These are phyloP conservation scores for Mortierella sp. DNA, from an alignment of 371 early-diverging fungal species.

Conservation along the genomic window DNA sequence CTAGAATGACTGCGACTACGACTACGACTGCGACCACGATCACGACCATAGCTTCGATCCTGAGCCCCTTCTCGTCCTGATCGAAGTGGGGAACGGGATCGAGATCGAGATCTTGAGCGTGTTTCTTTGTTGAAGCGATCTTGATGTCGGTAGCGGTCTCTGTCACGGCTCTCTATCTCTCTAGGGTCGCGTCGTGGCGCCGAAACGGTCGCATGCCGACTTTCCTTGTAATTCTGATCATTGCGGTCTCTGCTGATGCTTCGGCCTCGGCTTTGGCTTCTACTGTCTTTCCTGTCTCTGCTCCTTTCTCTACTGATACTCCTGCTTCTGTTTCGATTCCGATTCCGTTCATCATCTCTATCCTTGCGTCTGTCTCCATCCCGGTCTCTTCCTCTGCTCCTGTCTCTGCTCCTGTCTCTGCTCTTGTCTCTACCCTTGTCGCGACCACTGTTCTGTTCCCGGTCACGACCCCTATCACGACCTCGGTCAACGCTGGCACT, in stretches of 20 bases:
- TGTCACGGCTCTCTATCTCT: background rate
- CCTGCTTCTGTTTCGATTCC: conserved; percentile 13
- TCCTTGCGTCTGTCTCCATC: background rate
- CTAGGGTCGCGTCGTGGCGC: too few species aligned
- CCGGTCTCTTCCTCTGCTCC: conserved; percentile 6
- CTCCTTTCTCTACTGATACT: background rate
- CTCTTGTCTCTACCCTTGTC: conserved; percentile 18
- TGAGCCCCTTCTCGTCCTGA: background rate
- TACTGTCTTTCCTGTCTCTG: background rate
- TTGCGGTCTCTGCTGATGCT: background rate
- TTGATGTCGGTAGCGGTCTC: conserved; percentile 20
- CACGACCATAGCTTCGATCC: background rate
- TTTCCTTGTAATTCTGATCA: too few species aligned
- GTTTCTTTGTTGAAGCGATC: conserved; percentile 4
- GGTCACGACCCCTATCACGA: conserved; percentile 19
- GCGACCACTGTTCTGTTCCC: conserved; percentile 9
- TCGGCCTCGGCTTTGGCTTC: background rate
- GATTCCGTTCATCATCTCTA: background rate
- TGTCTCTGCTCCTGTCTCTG: conserved; percentile 12
- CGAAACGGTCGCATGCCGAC: too few species aligned
- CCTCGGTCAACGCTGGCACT: conserved; percentile 9
- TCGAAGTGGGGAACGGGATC: conserved; percentile 5
- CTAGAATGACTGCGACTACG: background rate
- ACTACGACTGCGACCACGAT: conserved; percentile 2
- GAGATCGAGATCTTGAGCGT: conserved; percentile 12